phyloP scores from a whole-genome alignment of 495 filamentous ascomycete species.

The Aspergillus saccharolyticus region DNA sequence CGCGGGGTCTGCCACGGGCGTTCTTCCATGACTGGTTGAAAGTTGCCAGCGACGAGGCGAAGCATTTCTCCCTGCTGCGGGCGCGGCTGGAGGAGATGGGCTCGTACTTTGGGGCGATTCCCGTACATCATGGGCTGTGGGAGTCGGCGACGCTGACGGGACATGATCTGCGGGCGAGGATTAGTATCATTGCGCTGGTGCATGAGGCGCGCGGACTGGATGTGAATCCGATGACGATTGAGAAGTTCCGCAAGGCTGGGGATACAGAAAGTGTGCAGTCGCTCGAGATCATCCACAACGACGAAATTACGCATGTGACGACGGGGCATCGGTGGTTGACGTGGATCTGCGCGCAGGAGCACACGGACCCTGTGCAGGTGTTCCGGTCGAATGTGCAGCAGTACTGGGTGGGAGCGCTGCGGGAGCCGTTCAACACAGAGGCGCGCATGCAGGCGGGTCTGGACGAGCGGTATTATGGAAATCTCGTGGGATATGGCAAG shows the following conservation, averaged over 20 bases:
- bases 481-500: conserved; percentile 10
- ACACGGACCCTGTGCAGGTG: conserved; percentile 45
- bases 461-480: conserved; percentile 45
- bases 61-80: conserved; percentile 49
- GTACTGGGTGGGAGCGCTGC: conserved; percentile 43
- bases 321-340: conserved; percentile 50
- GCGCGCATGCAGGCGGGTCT: conserved; percentile 46
- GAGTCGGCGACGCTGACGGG: conserved; percentile 43
- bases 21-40: conserved; percentile 54
- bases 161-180: conserved; percentile 45
- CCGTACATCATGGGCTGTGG: conserved; percentile 50
- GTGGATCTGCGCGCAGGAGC: conserved; percentile 49
- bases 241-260: conserved; percentile 45
- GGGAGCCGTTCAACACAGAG: conserved; percentile 48
- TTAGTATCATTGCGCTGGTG: conserved; percentile 49
- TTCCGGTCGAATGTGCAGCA: conserved; percentile 46
- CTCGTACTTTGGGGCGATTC: conserved; percentile 44
- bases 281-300: conserved; percentile 48
- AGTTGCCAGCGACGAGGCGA: conserved; percentile 50
- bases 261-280: conserved; percentile 42
- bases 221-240: conserved; percentile 51
- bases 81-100: conserved; percentile 47
- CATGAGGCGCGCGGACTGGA: conserved; percentile 51
- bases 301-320: conserved; percentile 53
- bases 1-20: conserved; percentile 38